Base-by-base conservation (phyloP, 2,329 filamentous ascomycete genomes). In the Parafenestella ontariensis region DNA sequence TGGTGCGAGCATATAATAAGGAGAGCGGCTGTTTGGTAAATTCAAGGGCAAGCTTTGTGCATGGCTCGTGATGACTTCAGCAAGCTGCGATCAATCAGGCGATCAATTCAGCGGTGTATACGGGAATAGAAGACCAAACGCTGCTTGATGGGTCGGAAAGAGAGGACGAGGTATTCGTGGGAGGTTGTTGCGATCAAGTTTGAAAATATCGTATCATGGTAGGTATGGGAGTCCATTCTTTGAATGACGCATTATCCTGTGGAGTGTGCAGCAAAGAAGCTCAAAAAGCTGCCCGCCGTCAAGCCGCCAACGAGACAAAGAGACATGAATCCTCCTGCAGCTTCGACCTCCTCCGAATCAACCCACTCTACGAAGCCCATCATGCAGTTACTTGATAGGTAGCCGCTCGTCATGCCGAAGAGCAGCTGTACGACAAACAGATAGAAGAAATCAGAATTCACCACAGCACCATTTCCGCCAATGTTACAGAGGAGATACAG, bases 401-500 rank as follows among this genome's bases (percentile, higher is more conserved):
- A 98, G 1, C 95, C 95, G 71, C 94, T 98, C 9, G 87, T 90
- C 33, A 92, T 69, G 1, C 95, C 95, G 70, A 96, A 98, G 0
- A 89, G 78, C 13, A 95, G 76, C 76, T 98, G 93, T 34, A 97
- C 90, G 18, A 95, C 70, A 23, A 92, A 74, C 9, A 98, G 81
- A 68, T 98, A 99, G 76, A 98, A 97, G 42, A 89, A 77, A 71
- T 99, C 95, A 62, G 92, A 96, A 24, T 82, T 71, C 20, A 98
- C 81, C 7, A 84, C 79, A 1, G 75, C 75, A 0, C 92, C 93
- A 15, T 83, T 81, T 1, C 90, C 91, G 48, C 87, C 82, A 54
- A 98, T 83, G 71, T 99, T 99, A 80, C 95, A 99, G 42, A 98
- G 82, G 26, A 92, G 78, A 70, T 98, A 99, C 33, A 98, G 76